Percentiles rank a stretch among this genome's conserved stretches.
These are phyloP conservation scores for Plasmodium yoelii DNA, from an alignment of 169 alveolate genomes.

Conservation along the genomic window DNA sequence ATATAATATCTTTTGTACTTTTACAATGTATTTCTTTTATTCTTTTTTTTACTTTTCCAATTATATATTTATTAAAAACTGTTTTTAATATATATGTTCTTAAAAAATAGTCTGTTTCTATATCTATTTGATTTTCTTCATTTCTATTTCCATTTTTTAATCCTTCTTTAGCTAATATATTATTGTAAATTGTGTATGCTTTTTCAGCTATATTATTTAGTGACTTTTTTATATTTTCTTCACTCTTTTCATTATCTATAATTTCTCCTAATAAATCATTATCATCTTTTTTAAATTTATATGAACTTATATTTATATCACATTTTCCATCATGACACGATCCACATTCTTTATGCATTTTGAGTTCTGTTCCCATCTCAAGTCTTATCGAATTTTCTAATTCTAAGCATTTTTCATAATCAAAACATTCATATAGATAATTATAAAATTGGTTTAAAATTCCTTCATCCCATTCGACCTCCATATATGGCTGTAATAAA, in stretches of 20 bases:
- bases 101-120: constrained; percentile 68
- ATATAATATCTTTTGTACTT: constrained; percentile 46
- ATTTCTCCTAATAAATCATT: constrained; percentile 75
- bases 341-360: constrained; percentile 1
- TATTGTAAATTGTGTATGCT: constrained; percentile 50
- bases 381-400: constrained; percentile 62
- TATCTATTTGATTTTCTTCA: constrained; percentile 18
- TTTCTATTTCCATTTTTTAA: constrained; percentile 7
- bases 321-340: constrained; percentile 14
- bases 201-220: constrained; percentile 41
- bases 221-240: constrained; percentile 53
- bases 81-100: constrained; percentile 65
- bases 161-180: constrained; percentile 54
- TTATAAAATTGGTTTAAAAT: constrained; percentile 42
- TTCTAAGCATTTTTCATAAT: constrained; percentile 47
- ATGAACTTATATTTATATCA: constrained; percentile 43
- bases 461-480: constrained; percentile 63
- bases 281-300: constrained; percentile 71
- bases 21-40: constrained; percentile 68
- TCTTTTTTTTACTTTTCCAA: constrained; percentile 22
- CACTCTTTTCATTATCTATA: constrained; percentile 63
- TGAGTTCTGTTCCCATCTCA: constrained; percentile 62
- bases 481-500: constrained; percentile 10
- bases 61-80: constrained; percentile 46
- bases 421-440: constrained; percentile 48